Base-by-base conservation (phyloP, 2,329 filamentous ascomycete genomes). In the Colletotrichum limetticola region DNA sequence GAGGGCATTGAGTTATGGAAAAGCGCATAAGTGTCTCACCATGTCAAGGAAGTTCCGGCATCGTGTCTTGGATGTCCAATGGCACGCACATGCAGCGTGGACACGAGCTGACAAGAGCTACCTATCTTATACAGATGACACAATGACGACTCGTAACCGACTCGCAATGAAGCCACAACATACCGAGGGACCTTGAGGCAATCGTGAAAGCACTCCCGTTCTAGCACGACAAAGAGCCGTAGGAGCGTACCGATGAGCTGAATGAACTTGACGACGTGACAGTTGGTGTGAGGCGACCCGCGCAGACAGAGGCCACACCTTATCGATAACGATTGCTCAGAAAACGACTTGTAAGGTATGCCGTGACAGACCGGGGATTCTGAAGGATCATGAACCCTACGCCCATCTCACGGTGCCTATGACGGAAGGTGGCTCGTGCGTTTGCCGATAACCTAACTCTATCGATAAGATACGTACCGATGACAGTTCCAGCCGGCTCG, bases 391-490 rank as follows among this genome's bases (percentile, higher is more conserved):
- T 12, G 32, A 66, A 53, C 63, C 26, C n/a, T 32, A 35, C 22
- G 9, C 53, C 12, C 16, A 30, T 65, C 52, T 32, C 52, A 24
- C 30, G 30, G 30, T 30, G 9, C 30, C 30, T 30, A 30, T 30
- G 30, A 30, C 30, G 30, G 30, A 30, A 30, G 30, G 30, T 52
- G 26, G 63, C 46, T 37, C 63, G 58, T 69, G 66, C 65, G 30
- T n/a, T 12, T 11, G 9, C 5, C 28, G 26, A 12, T n/a, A 35
- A 24, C 22, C 56, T 19, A 22, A 35, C 8, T 26, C 55, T 60
- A 72, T 69, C 66, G 70, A 72, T 69, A 60, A 64, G 66, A n/a
- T 60, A 56, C 70, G 30, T 70, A 56, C 66, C 66, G 66, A 55
- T 19, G 42, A 55, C 66, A 67, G 56, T 59, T 26, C 28, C 14